Conservation (phyloP, 164 flowering plant genomes). For the Stephania japonica region DNA sequence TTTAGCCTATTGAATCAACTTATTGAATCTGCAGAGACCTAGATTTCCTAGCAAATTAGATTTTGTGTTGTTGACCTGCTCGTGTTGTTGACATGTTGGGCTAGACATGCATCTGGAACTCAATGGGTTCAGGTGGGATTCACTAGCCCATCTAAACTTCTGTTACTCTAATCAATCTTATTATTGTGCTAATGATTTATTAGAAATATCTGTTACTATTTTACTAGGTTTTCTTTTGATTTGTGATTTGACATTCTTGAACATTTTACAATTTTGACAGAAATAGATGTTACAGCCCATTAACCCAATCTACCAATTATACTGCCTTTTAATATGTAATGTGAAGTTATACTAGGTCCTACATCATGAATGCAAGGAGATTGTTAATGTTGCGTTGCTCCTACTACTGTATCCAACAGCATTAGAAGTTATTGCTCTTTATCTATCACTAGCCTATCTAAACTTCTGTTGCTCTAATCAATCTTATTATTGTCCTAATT, state of each 20-base stretch:
- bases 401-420: too few species aligned
- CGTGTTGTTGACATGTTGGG: not conserved
- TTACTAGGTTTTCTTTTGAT: too few species aligned
- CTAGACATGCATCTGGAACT: not conserved
- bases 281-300: not conserved
- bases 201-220: too few species aligned
- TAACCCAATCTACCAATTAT: not conserved
- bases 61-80: not conserved
- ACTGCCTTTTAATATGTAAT: not conserved
- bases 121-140: not conserved
- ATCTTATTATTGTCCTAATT: not conserved
- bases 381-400: too few species aligned
- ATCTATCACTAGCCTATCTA: not conserved
- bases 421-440: not conserved
- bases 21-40: not conserved
- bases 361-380: too few species aligned
- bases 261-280: not conserved
- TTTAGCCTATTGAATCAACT: too few species aligned
- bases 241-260: not conserved
- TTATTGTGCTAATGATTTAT: too few species aligned
- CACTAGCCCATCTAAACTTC: not conserved
- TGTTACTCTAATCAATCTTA: not conserved
- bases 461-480: not conserved
- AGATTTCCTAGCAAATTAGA: not conserved
- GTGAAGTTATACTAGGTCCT: too few species aligned